These are phyloP conservation scores for Cercospora sp. DNA, from an alignment of 2,329 filamentous ascomycete species.

Conservation along the genomic window DNA sequence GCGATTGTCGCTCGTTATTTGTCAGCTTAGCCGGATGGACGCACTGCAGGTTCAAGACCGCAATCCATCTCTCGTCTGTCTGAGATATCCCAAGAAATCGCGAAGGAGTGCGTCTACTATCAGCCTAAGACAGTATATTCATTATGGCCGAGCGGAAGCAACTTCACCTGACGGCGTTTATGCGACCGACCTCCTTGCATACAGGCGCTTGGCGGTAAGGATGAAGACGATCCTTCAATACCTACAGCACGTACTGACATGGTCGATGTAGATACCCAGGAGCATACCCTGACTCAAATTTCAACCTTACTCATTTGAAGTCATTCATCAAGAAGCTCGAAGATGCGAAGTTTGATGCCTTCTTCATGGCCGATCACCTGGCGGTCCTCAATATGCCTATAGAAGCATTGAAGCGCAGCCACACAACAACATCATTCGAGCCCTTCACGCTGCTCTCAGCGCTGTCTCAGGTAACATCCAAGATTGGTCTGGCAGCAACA, in stretches of 20 bases:
- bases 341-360: slow-evolving; percentile 53
- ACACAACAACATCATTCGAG: slow-evolving; percentile 61
- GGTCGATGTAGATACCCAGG: slow-evolving; percentile 49
- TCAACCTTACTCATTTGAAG: slow-evolving; percentile 56
- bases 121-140: background rate
- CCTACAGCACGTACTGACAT: background rate
- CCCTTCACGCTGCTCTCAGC: slow-evolving; percentile 45
- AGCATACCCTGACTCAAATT: slow-evolving; percentile 58
- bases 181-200: slow-evolving; percentile 54
- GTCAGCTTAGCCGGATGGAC: slow-evolving; percentile 13
- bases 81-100: background rate
- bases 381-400: slow-evolving; percentile 46
- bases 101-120: background rate
- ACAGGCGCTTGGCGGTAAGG: slow-evolving; percentile 42
- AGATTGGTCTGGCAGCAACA: slow-evolving; percentile 44
- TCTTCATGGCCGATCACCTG: slow-evolving; percentile 55
- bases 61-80: background rate
- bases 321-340: slow-evolving; percentile 56
- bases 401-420: slow-evolving; percentile 58
- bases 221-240: too few species aligned
- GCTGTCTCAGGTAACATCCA: slow-evolving; percentile 49
- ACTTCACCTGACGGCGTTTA: slow-evolving; percentile 53
- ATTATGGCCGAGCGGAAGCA: slow-evolving; percentile 32
- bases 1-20: slow-evolving; percentile 8
- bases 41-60: background rate